phyloP scores from a whole-genome alignment of 768 basidiomycete species.

The Phlebiopsis flavidoalba region DNA sequence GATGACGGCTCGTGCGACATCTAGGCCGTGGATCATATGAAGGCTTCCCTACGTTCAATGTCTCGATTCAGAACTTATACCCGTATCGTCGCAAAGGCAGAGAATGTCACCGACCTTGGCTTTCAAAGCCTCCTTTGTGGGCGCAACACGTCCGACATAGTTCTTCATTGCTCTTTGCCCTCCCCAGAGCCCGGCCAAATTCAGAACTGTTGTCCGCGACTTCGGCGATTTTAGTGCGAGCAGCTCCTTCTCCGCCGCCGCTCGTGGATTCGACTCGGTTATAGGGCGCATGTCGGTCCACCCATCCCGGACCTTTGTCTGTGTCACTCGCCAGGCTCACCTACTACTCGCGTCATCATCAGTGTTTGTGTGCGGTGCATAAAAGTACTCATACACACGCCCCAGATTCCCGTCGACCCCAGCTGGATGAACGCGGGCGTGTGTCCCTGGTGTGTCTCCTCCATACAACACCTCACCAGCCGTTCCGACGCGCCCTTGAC shows the following conservation, averaged over 20 bases:
- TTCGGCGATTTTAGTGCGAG: conserved; percentile 36
- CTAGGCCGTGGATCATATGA: conserved; percentile 58
- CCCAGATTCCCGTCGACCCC: conserved; percentile 59
- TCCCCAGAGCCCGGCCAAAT: conserved; percentile 63
- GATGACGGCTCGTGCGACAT: conserved; percentile 54
- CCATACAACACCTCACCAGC: conserved; percentile 40
- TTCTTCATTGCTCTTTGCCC: conserved; percentile 42
- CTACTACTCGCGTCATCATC: conserved; percentile 15
- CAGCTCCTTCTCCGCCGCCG: conserved; percentile 50
- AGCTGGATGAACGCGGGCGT: conserved; percentile 48
- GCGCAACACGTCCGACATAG: conserved; percentile 50
- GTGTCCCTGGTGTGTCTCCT: conserved; percentile 26
- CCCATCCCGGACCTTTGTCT: conserved; percentile 31
- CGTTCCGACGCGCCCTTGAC: conserved; percentile 39
- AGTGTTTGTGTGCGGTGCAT: not conserved
- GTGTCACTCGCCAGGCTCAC: conserved; percentile 22
- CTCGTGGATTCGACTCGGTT: conserved; percentile 35
- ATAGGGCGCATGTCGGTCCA: conserved; percentile 47
- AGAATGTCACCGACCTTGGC: conserved; percentile 34
- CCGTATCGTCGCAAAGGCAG: not conserved
- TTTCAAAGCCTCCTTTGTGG: conserved; percentile 48
- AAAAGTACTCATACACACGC: conserved; percentile 32
- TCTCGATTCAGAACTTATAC: not conserved
- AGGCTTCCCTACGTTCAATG: conserved; percentile 39
- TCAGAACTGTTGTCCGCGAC: conserved; percentile 45